Base-by-base conservation (phyloP, 805 yeast species). In the Isabelozyma rhagii region DNA sequence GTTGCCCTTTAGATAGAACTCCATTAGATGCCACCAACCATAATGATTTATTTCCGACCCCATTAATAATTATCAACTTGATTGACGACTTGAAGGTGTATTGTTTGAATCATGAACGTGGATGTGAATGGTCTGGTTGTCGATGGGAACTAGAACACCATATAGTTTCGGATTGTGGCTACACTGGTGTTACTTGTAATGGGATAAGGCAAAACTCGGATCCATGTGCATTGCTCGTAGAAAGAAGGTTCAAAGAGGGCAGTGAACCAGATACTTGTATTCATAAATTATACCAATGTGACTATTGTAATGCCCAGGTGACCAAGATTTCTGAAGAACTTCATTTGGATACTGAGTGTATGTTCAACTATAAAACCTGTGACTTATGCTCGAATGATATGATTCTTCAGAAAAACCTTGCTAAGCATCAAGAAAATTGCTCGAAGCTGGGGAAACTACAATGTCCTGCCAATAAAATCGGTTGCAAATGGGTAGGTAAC, bases 1-100 rank as follows among this genome's bases (percentile, higher is more conserved):
- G 61, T 44, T 84, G 90, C 62, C 90, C 90, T 0, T 67, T 84
- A 29, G 89, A 85, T 64, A 66, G 89, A 46, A 79, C 79, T 3
- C 71, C 76, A 3, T 55, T 85, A 41, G 64, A 69, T 47, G 50
- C 63, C 3, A 59, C 59, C 21, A 62, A 67, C 48, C 44, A 54
- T 3, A 61, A 68, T 43, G 75, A 70, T 47, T 56, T 70, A 45
- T 70, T 70, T 41, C 69, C 71, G 3, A 78, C 88, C 1, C 88
- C 89, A 0, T 74, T 82, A 18, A 65, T 85, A 7, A 67, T 85
- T 3, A 63, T 78, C n/a, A 82, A 83, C 55, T 73, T 85, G 56
- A 71, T 83, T 1, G 87, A 84, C 59, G 88, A 84, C 41, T 69
- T 84, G 43, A 66, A 71, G 43, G 88, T 85, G 2, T 63, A 62